Evolutionary conservation across 495 filamentous ascomycete genomes (phyloP).

Genomic region (Aspergillus panamensis): DNA sequence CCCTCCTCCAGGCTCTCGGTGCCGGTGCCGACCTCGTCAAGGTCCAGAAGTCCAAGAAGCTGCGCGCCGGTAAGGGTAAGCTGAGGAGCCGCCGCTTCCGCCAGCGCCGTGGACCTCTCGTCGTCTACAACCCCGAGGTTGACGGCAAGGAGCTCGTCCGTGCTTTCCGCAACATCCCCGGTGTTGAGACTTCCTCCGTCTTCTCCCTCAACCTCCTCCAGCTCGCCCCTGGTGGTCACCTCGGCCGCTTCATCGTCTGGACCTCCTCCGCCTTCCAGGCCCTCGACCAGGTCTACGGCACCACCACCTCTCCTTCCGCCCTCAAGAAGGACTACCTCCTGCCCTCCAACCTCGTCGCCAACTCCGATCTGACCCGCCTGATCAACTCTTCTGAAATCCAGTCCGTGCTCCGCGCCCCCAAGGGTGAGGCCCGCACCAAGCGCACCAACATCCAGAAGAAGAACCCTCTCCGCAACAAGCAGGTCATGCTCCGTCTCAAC

Average conservation of each 20-base stretch:
- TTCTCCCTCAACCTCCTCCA: slow-evolving; percentile 97
- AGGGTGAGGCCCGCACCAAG: slow-evolving; percentile 88
- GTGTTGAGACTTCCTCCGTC: slow-evolving; percentile 95
- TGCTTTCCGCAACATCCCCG: slow-evolving; percentile 97
- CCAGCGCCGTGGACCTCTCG: slow-evolving; percentile 93
- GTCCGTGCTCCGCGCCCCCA: slow-evolving; percentile 81
- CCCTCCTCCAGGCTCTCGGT: slow-evolving; percentile 83
- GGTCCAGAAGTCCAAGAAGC: slow-evolving; percentile 89
- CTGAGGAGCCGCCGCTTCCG: slow-evolving; percentile 88
- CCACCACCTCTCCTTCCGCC: slow-evolving; percentile 73
- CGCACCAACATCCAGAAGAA: slow-evolving; percentile 92
- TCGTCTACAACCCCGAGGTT: slow-evolving; percentile 91
- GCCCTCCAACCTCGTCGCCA: slow-evolving; percentile 78
- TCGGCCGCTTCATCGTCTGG: slow-evolving; percentile 99
- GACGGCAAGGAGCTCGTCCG: slow-evolving; percentile 87
- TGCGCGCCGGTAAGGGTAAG: slow-evolving; percentile 98
- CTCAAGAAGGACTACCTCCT: slow-evolving; percentile 99
- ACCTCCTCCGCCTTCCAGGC: slow-evolving; percentile 94
- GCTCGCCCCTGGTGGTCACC: slow-evolving; percentile 96
- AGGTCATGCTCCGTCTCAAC: slow-evolving; percentile 94
- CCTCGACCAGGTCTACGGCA: slow-evolving; percentile 93
- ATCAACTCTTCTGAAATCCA: slow-evolving; percentile 99
- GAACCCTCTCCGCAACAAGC: slow-evolving; percentile 98
- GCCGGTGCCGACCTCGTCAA: slow-evolving; percentile 87
- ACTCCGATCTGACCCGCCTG: slow-evolving; percentile 89